These are phyloP conservation scores for Pestalotiopsis sp. DNA, from an alignment of 2,329 filamentous ascomycete species.

Conservation along the genomic window DNA sequence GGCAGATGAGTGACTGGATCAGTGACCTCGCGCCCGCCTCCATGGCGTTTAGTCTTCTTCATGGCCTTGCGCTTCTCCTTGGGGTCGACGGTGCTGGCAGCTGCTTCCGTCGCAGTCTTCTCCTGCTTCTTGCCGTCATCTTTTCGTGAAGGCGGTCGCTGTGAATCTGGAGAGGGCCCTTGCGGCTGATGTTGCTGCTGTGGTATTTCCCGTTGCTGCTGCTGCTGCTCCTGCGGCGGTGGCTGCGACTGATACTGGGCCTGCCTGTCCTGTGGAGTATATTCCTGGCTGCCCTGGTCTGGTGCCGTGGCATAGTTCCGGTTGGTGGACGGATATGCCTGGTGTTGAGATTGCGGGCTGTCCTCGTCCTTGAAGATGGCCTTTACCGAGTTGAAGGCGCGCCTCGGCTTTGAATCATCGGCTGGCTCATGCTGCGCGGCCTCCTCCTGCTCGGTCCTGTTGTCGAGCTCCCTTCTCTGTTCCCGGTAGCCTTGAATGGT, in stretches of 20 bases:
- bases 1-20: slow-evolving; percentile 75
- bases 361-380: slow-evolving; percentile 38
- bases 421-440: slow-evolving; percentile 35
- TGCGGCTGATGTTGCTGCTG: slow-evolving; percentile 11
- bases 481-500: slow-evolving; percentile 52
- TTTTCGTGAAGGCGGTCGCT: slow-evolving; percentile 5
- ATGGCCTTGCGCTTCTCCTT: slow-evolving; percentile 51
- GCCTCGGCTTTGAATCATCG: slow-evolving; percentile 36
- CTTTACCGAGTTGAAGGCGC: slow-evolving; percentile 38
- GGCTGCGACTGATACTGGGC: not conserved
- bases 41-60: slow-evolving; percentile 46
- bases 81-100: slow-evolving; percentile 41
- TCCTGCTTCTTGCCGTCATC: slow-evolving; percentile 24
- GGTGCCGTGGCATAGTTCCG: slow-evolving; percentile 28
- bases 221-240: slow-evolving; percentile 16
- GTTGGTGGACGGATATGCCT: slow-evolving; percentile 40
- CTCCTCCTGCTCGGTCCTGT: slow-evolving; percentile 37
- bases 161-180: slow-evolving; percentile 14
- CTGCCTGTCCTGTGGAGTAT: not conserved
- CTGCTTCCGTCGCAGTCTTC: slow-evolving; percentile 37
- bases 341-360: slow-evolving; percentile 25
- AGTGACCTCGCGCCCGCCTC: slow-evolving; percentile 64
- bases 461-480: slow-evolving; percentile 46
- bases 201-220: slow-evolving; percentile 9
- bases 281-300: not conserved